These are phyloP conservation scores for Tetrapisispora phaffii DNA, from an alignment of 805 yeast species.

Conservation along the genomic window DNA sequence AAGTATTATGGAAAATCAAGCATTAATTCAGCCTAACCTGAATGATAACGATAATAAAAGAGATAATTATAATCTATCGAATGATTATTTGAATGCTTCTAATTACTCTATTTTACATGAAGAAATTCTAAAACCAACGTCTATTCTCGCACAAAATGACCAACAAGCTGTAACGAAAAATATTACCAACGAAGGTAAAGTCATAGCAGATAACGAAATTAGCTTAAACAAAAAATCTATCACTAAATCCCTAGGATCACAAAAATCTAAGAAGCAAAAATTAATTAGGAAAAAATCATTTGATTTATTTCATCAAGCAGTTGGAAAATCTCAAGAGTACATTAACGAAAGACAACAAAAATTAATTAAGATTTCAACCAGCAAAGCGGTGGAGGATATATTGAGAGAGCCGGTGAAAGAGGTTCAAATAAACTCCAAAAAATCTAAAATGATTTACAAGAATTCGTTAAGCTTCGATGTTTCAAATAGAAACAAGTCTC, in stretches of 20 bases:
- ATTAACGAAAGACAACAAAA: conserved; percentile 6
- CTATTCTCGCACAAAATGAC: background rate
- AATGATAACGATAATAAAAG: background rate
- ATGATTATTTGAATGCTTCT: background rate
- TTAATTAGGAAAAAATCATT: conserved; percentile 9
- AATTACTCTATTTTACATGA: background rate
- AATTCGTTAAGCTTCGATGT: background rate
- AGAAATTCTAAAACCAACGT: background rate
- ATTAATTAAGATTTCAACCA: conserved; percentile 7
- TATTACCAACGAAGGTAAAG: background rate
- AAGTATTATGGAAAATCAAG: conserved; percentile 13
- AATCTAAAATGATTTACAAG: background rate
- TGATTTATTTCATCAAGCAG: conserved; percentile 11
- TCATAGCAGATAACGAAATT: background rate
- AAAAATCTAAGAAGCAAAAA: background rate
- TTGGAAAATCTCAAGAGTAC: conserved; percentile 6
- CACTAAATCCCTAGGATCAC: background rate
- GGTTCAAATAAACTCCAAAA: background rate
- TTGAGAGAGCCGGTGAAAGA: conserved; percentile 5
- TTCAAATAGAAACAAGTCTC: background rate
- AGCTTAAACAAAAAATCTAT: background rate
- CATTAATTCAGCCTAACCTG: background rate
- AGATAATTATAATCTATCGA: too few relatives aligned
- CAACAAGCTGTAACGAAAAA: background rate
- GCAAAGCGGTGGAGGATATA: conserved; percentile 11